Percentiles rank a stretch among this genome's conserved stretches.
These are phyloP conservation scores for Colletotrichum karsti DNA, from an alignment of 2,329 filamentous ascomycete genomes.

Conservation along the genomic window DNA sequence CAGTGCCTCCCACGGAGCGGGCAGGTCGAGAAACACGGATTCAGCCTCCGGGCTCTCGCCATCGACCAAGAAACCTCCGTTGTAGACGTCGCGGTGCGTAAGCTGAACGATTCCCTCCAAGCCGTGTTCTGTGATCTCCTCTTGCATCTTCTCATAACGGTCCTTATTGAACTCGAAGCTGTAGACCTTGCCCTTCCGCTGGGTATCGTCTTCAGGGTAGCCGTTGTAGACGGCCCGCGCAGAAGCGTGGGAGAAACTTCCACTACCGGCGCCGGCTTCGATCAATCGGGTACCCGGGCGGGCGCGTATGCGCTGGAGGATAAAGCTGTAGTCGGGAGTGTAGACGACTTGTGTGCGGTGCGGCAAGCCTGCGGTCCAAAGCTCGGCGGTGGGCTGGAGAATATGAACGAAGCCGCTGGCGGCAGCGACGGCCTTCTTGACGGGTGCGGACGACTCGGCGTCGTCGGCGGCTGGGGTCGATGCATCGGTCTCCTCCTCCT, in stretches of 20 bases:
- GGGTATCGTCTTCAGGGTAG: constrained; percentile 56
- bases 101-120: constrained; percentile 73
- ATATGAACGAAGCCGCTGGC: constrained; percentile 80
- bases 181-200: constrained; percentile 74
- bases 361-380: constrained; percentile 82
- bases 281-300: constrained; percentile 78
- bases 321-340: constrained; percentile 86
- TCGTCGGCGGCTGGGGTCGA: constrained; percentile 40
- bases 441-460: constrained; percentile 39
- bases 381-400: constrained; percentile 80
- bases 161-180: constrained; percentile 85
- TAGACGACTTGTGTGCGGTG: constrained; percentile 89
- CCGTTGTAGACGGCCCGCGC: constrained; percentile 80
- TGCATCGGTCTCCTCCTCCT: constrained; percentile 47
- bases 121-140: constrained; percentile 75
- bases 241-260: constrained; percentile 84
- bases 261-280: constrained; percentile 83
- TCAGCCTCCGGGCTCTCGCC: constrained; percentile 70
- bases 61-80: constrained; percentile 73
- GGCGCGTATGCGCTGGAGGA: constrained; percentile 79
- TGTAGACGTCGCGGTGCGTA: constrained; percentile 83
- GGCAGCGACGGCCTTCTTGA: constrained; percentile 62
- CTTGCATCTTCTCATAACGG: constrained; percentile 72
- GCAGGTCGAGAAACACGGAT: constrained; percentile 81
- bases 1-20: constrained; percentile 82